Base-by-base conservation (phyloP, 306 rosid genomes). In the Prunus davidiana region DNA sequence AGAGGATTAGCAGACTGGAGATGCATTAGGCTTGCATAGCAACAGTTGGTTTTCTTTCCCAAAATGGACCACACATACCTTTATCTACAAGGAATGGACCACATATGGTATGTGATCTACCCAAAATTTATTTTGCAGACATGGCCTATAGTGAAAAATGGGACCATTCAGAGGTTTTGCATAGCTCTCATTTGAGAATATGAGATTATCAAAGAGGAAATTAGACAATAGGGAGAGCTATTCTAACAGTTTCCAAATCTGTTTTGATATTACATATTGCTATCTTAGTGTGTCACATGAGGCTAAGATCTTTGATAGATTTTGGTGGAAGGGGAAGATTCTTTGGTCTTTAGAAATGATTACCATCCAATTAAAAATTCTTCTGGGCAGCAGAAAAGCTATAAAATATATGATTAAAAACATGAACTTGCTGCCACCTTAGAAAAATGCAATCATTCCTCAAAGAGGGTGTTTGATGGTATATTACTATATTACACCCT, bases 401-500 rank as follows among this genome's bases (percentile, higher is more conserved):
- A 34, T 71, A 25, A 43, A 38, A 60, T 5, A 30, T 62, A 72
- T 72, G 27, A 73, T 72, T 56, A 47, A 73, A 43, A 73, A 24
- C 67, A 12, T 22, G 24, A 22, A 47, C 66, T 20, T 56, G 54
- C 51, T 34, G 41, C 51, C 38, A 56, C 38, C 11, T 15, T 22
- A 58, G 67, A 60, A 58, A 45, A 73, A 58, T 58, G 19, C 57
- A 41, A 73, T 73, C 67, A 72, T 43, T 58, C 50, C 24, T 58
- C 24, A 27, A 7, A 38, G 43, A 38, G 43, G 43, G 43, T 38
- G 43, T 38, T 38, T 38, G 28, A 20, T 20, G 63, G 63, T 11
- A 57, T 22, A 38, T 38, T 56, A 57, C 67, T 11, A 57, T 22
- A 38, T 38, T 56, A 57, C 67, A 43, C 67, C 67, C 67, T 57